A percentile compares a stretch with the other conserved stretches of the same genome.
phyloP scores from a whole-genome alignment of 139 green algal genomes.

The Edaphochlamys debaryana region DNA sequence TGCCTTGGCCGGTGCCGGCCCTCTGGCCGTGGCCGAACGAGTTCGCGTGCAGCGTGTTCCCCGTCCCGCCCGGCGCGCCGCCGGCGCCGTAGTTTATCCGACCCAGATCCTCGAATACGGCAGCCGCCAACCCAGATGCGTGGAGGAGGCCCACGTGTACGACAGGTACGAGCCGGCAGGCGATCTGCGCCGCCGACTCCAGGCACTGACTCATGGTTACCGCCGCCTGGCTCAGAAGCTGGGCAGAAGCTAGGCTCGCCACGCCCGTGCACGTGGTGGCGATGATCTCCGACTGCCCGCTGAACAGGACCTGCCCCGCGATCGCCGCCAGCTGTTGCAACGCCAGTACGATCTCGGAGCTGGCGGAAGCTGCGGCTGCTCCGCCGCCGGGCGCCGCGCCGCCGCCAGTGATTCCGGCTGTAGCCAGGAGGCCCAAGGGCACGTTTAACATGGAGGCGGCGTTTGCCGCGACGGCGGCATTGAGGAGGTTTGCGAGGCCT shows the following conservation, averaged over 20 bases:
- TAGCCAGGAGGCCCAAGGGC: not conserved
- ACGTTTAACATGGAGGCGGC: not conserved
- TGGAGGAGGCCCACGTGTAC: not conserved
- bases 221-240: not conserved
- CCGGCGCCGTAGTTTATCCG: no score
- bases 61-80: no score
- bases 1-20: no score
- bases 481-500: not conserved
- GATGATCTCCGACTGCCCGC: not conserved
- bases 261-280: not conserved
- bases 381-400: no score
- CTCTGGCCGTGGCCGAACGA: no score
- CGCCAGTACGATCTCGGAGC: not conserved
- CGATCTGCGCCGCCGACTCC: not conserved
- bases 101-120: not conserved
- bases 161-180: not conserved
- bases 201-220: not conserved
- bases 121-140: not conserved
- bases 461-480: not conserved
- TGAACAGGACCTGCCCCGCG: not conserved
- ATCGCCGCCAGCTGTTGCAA: not conserved
- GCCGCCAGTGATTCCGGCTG: no score
- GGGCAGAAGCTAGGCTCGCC: not conserved
- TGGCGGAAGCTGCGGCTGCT: no score
- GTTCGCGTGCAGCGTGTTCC: no score